Percentiles rank a stretch among this genome's conserved stretches.
Evolutionary conservation across 2,329 filamentous ascomycete genomes (phyloP).

Genomic region (Elsinoe necatrix): DNA sequence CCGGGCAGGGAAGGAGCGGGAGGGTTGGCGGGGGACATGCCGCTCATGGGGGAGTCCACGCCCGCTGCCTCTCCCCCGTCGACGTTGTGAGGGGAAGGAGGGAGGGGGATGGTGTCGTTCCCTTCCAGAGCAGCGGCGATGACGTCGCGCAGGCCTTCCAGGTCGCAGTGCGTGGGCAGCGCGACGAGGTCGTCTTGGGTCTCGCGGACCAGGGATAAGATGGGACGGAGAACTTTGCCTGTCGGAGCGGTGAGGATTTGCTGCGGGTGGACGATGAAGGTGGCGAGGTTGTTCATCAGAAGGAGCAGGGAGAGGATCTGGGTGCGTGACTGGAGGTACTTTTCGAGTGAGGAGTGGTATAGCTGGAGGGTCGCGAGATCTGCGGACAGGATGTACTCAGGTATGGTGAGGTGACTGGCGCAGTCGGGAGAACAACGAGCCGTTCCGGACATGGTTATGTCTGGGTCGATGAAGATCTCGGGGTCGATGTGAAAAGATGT

Average conservation of each 20-base stretch:
- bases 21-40: neutral
- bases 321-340: neutral
- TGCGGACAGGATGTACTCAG: neutral
- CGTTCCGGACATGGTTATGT: neutral
- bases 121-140: neutral
- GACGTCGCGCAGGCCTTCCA: neutral
- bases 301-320: neutral
- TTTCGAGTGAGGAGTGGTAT: neutral
- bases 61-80: neutral
- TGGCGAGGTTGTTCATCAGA: neutral
- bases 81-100: neutral
- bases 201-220: neutral
- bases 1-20: neutral
- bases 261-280: neutral
- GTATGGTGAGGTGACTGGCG: neutral
- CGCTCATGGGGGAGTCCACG: neutral
- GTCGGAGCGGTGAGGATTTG: neutral
- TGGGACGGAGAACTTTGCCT: neutral
- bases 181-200: neutral
- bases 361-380: neutral
- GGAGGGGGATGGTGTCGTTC: neutral
- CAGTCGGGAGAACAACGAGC: neutral
- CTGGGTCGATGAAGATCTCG: neutral
- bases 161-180: neutral
- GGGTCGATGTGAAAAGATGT: neutral